Base-by-base conservation (phyloP, 169 alveolate species). In the Cryptosporidium sp. region DNA sequence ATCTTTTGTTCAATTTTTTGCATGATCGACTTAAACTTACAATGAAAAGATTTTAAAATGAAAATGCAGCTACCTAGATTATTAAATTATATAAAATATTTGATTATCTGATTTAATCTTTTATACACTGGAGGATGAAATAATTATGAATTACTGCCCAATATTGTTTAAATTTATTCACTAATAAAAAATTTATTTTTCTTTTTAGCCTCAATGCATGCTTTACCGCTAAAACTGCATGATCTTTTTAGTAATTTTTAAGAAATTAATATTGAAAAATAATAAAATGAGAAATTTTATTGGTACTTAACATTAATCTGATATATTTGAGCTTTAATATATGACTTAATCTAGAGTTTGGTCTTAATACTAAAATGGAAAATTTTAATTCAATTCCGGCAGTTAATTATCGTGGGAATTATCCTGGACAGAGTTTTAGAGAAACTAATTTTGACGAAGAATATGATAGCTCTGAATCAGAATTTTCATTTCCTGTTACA, bases 371-470 rank as follows among this genome's bases (percentile, higher is more conserved):
- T 29, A 50, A 48, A 29, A 73, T 73, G 71, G 48, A 55, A 14
- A 73, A 73, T 23, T 51, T 55, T 1, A 73, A 35, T 73, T 59
- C 68, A 58, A n/a, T 52, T 73, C 70, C 86, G 7, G 12, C 43
- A 7, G 45, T 80, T 61, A 52, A 80, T 80, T 80, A 33, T 43
- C 50, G 87, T 2, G 87, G 87, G 2, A 80, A 80, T 50, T 80
- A 80, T 41, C 87, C 87, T 18, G 87, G 87, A 62, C 61, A 45
- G 10, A 80, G 23, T 31, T 21, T 10, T 21, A 16, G 23, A 43
- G 33, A 31, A 23, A 50, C 33, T 37, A 26, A 29, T 31, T 62
- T 62, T 41, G 87, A 80, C 45, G 73, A 75, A 33, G 87, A 80
- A 45, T 41, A 62, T 41, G 73, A 62, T 33, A 61, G 65, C 21